These are phyloP conservation scores for Venturia nashicola DNA, from an alignment of 2,329 filamentous ascomycete genomes.

Conservation along the genomic window DNA sequence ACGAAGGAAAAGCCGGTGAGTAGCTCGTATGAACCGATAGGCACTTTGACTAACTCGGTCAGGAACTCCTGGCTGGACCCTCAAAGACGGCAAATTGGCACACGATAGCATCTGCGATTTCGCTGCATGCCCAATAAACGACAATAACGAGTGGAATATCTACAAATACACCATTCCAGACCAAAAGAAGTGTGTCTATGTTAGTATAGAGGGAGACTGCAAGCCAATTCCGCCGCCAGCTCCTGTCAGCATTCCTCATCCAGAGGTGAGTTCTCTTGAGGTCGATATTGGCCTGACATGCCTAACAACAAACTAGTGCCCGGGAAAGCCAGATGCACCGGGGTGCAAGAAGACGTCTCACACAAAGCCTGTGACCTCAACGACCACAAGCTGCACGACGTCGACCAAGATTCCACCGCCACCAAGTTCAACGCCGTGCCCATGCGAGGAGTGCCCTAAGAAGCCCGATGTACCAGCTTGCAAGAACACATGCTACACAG, in stretches of 20 bases:
- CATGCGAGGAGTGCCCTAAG: background rate
- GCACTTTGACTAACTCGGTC: background rate
- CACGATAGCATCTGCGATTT: slow-evolving; percentile 42
- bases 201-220: slow-evolving; percentile 29
- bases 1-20: slow-evolving; percentile 34
- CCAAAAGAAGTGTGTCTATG: slow-evolving; percentile 37
- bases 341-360: background rate
- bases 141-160: slow-evolving; percentile 42
- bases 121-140: slow-evolving; percentile 48
- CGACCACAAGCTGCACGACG: too few species aligned
- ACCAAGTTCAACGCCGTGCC: too few species aligned
- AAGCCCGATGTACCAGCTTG: background rate
- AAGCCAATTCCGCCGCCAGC: background rate
- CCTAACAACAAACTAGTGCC: background rate
- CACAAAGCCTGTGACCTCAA: background rate
- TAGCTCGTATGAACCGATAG: background rate
- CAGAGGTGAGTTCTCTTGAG: background rate
- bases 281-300: background rate
- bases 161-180: slow-evolving; percentile 32
- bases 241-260: background rate
- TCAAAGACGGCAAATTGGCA: slow-evolving; percentile 40
- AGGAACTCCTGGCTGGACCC: slow-evolving; percentile 42
- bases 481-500: background rate
- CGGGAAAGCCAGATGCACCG: background rate
- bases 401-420: too few species aligned